Conservation (phyloP, 192 early-diverging fungal species). For the Coemansia javaensis region DNA sequence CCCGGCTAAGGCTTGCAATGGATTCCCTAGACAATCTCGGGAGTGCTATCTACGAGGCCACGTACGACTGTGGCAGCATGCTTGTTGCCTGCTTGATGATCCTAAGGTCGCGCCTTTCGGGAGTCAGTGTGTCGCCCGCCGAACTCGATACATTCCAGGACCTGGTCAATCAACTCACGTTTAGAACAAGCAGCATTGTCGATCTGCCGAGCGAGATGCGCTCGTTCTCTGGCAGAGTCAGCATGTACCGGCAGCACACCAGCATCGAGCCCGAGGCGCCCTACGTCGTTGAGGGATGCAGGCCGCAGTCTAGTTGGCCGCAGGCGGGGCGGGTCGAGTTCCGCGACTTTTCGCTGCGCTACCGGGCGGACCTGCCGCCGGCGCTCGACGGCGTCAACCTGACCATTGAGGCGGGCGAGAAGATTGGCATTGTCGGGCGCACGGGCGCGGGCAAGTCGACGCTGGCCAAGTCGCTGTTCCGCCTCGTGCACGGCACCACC, state of each 20-base stretch:
- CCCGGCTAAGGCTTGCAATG: too few species aligned
- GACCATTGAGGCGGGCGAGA: slow-evolving; percentile 54
- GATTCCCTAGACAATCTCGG: too few species aligned
- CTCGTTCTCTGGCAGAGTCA: too few species aligned
- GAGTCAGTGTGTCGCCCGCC: too few species aligned
- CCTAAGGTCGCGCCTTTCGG: too few species aligned
- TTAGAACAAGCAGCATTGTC: neutral
- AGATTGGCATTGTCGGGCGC: slow-evolving; percentile 53
- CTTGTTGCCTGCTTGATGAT: too few species aligned
- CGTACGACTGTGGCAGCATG: too few species aligned
- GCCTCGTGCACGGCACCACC: slow-evolving; percentile 55
- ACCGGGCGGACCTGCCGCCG: slow-evolving; percentile 6
- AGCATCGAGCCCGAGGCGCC: slow-evolving; percentile 45
- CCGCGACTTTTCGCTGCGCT: slow-evolving; percentile 20
- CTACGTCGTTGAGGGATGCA: slow-evolving; percentile 1
- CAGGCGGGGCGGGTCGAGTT: slow-evolving; percentile 20
- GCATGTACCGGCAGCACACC: slow-evolving; percentile 55
- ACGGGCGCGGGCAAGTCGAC: slow-evolving; percentile 65
- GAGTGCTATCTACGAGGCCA: too few species aligned
- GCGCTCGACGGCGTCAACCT: slow-evolving; percentile 46
- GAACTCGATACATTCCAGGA: too few species aligned
- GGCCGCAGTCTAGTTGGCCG: slow-evolving; percentile 21
- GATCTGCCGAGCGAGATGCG: neutral
- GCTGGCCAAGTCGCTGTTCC: slow-evolving; percentile 54
- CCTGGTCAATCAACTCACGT: neutral